Conservation (phyloP, 805 yeast species). For the Kluyveromyces nonfermentans region DNA sequence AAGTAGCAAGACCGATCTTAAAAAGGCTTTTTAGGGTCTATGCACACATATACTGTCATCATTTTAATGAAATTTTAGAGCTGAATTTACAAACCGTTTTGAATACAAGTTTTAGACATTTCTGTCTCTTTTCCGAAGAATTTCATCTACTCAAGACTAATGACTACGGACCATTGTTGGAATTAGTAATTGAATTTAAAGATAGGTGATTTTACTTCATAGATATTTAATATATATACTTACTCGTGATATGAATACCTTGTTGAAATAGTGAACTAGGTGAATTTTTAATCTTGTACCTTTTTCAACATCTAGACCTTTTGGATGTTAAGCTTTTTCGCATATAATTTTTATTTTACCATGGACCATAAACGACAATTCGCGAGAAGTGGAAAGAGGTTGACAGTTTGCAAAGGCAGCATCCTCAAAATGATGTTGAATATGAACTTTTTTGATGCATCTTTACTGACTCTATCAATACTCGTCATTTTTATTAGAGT, state of each 20-base stretch:
- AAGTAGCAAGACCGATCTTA: conserved; percentile 72
- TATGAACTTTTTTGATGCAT: not conserved
- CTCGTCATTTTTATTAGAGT: not conserved
- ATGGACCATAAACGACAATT: not conserved
- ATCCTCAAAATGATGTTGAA: not conserved
- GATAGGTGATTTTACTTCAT: conserved; percentile 15
- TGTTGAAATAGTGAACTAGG: too few relatives aligned
- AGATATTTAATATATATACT: too few relatives aligned
- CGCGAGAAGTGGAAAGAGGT: not conserved
- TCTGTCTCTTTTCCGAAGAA: conserved; percentile 77
- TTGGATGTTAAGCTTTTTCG: too few relatives aligned
- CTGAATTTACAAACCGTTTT: conserved; percentile 86
- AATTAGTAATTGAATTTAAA: conserved; percentile 48
- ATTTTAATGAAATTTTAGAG: conserved; percentile 89
- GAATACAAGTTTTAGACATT: conserved; percentile 91
- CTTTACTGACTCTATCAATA: not conserved
- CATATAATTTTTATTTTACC: too few relatives aligned
- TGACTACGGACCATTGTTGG: conserved; percentile 89
- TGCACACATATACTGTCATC: conserved; percentile 97
- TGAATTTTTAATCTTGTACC: too few relatives aligned
- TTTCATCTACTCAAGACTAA: conserved; percentile 66
- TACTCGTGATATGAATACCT: too few relatives aligned
- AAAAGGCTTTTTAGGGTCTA: conserved; percentile 88
- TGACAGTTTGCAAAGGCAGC: not conserved
- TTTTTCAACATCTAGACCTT: too few relatives aligned